phyloP scores from a whole-genome alignment of 2,329 filamentous ascomycete genomes.

The Ampelomyces quisqualis region DNA sequence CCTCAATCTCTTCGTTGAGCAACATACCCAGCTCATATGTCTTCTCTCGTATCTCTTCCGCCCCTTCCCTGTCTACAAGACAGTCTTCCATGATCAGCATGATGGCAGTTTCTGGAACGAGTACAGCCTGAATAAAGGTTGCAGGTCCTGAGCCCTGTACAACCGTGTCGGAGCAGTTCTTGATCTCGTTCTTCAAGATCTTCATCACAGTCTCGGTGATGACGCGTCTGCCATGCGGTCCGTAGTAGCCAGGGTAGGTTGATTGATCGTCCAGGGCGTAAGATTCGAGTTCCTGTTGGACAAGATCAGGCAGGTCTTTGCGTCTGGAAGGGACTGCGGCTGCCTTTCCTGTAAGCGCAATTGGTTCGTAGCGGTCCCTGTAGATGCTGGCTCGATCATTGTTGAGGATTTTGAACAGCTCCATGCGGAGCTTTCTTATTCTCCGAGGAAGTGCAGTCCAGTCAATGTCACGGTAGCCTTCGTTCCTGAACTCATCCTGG shows the following conservation, averaged over 20 bases:
- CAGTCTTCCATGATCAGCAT: constrained; percentile 61
- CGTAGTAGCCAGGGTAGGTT: constrained; percentile 70
- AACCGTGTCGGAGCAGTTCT: constrained; percentile 29
- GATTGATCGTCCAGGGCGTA: constrained; percentile 21
- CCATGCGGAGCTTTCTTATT: constrained; percentile 57
- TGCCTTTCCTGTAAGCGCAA: constrained; percentile 30
- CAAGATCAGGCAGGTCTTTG: constrained; percentile 50
- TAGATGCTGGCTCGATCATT: constrained; percentile 36
- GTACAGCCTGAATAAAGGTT: constrained; percentile 47
- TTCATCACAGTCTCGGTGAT: constrained; percentile 59
- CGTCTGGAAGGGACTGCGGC: constrained; percentile 21
- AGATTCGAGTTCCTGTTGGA: constrained; percentile 34
- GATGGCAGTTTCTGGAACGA: constrained; percentile 70
- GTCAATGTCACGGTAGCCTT: constrained; percentile 69
- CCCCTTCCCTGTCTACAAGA: constrained; percentile 46
- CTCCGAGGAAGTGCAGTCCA: constrained; percentile 65
- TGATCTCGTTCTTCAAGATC: constrained; percentile 29
- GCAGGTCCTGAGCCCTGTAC: constrained; percentile 35
- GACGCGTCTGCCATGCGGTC: constrained; percentile 67
- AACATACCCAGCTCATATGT: constrained; percentile 68
- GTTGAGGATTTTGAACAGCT: constrained; percentile 62
- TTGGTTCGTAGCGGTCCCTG: constrained; percentile 21
- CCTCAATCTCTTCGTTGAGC: constrained; percentile 65
- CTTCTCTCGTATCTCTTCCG: constrained; percentile 61
- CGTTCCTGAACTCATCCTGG: constrained; percentile 49